A percentile compares a stretch with the other conserved stretches of the same genome.
Conservation (phyloP, 192 early-diverging fungal genomes). For the Backusella westeae region DNA sequence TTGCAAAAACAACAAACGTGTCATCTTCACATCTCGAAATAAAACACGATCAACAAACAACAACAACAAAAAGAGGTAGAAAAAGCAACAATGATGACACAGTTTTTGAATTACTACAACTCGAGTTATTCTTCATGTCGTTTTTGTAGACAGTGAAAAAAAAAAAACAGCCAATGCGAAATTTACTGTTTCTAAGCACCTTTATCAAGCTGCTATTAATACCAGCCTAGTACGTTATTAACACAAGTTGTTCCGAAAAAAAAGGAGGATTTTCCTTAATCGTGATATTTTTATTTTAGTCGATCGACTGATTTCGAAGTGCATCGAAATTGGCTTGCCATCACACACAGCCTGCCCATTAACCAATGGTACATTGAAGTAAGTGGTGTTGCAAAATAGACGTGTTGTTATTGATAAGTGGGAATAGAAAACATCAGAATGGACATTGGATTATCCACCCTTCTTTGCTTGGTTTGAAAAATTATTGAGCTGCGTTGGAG, state of each 20-base stretch:
- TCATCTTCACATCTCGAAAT: background rate
- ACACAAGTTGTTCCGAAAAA: background rate
- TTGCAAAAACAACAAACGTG: background rate
- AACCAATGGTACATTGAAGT: conserved; percentile 85
- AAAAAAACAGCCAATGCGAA: conserved; percentile 6
- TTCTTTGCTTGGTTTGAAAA: conserved; percentile 98
- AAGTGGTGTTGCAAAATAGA: background rate
- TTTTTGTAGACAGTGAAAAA: background rate
- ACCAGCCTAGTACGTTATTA: conserved; percentile 19
- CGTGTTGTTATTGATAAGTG: background rate
- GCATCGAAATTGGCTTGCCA: conserved; percentile 96
- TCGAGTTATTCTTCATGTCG: background rate
- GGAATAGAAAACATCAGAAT: conserved; percentile 69
- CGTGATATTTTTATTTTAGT: conserved; percentile 26
- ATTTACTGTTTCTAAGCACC: conserved; percentile 47
- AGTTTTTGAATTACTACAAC: background rate
- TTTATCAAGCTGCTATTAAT: conserved; percentile 42
- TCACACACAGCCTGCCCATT: conserved; percentile 83
- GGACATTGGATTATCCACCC: conserved; percentile 97
- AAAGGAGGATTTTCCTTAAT: background rate
- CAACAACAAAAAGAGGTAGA: background rate
- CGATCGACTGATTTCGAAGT: conserved; percentile 99
- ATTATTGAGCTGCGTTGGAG: conserved; percentile 59
- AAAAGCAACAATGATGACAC: background rate
- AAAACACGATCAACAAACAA: background rate